A percentile compares a stretch with the other conserved stretches of the same genome.
phyloP scores from a whole-genome alignment of 495 filamentous ascomycete species.

The Lasiosphaeriaceae sp. region DNA sequence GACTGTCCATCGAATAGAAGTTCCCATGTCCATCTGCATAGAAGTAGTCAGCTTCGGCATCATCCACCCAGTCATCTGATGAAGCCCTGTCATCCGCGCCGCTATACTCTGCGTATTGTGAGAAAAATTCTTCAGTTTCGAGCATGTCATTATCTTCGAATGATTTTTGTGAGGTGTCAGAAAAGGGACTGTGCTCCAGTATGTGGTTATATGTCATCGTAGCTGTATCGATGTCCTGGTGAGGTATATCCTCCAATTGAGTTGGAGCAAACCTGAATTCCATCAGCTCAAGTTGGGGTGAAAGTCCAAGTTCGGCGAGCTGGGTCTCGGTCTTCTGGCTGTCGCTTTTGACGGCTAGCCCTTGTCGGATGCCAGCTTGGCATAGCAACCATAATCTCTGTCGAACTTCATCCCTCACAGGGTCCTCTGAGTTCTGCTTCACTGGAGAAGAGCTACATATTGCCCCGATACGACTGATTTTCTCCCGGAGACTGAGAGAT shows the following conservation, averaged over 20 bases:
- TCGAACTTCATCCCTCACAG: slow-evolving; percentile 3
- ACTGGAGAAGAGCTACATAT: background rate
- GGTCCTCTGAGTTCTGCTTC: background rate
- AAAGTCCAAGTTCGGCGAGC: background rate
- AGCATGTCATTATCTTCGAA: background rate
- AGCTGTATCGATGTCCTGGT: no score
- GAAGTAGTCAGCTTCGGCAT: slow-evolving; percentile 22
- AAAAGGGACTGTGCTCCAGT: background rate
- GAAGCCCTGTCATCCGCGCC: background rate
- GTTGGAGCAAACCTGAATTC: background rate
- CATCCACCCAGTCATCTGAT: background rate
- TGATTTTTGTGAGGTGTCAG: background rate
- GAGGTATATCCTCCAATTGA: no score
- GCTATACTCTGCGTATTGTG: background rate
- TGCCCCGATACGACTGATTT: slow-evolving; percentile 5
- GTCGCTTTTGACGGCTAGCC: slow-evolving; percentile 4
- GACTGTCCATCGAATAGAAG: slow-evolving; percentile 12
- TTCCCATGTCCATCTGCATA: slow-evolving; percentile 25
- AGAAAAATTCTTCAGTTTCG: background rate
- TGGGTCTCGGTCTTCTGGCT: background rate
- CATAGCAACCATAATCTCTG: slow-evolving; percentile 23
- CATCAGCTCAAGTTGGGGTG: background rate
- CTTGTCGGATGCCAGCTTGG: slow-evolving; percentile 20
- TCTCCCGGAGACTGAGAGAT: slow-evolving; percentile 21
- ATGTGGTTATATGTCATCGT: no score